A percentile compares a stretch with the other conserved stretches of the same genome.
phyloP scores from a whole-genome alignment of 2,329 filamentous ascomycete genomes.

The Exophiala sp. region DNA sequence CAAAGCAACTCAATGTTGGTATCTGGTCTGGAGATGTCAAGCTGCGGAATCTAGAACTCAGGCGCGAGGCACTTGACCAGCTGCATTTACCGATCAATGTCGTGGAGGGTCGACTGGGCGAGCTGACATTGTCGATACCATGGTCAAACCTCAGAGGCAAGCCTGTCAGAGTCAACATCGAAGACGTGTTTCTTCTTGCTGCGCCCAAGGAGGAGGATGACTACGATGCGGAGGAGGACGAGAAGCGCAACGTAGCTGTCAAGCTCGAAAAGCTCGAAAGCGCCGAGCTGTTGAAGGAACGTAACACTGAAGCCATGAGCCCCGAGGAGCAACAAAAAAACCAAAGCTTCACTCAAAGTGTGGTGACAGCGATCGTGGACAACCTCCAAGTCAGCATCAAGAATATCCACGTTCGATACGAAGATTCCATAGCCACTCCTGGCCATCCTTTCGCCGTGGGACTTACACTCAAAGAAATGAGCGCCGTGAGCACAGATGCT shows the following conservation, averaged over 20 bases:
- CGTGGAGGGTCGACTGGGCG: conserved; percentile 86
- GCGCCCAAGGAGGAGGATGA: conserved; percentile 93
- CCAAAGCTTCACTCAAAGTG: conserved; percentile 93
- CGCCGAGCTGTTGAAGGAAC: conserved; percentile 88
- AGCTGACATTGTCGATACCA: conserved; percentile 87
- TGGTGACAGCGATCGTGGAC: conserved; percentile 95
- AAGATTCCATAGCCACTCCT: conserved; percentile 92
- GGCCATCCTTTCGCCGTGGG: conserved; percentile 94
- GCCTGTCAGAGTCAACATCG: conserved; percentile 89
- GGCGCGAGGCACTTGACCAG: conserved; percentile 93
- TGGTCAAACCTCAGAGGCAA: conserved; percentile 96
- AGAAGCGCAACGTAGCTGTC: conserved; percentile 76
- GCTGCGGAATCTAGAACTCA: conserved; percentile 85
- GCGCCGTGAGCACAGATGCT: conserved; percentile 90
- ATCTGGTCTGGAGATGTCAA: conserved; percentile 99
- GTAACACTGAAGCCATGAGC: conserved; percentile 87
- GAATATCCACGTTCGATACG: conserved; percentile 97
- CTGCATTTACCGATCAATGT: conserved; percentile 96
- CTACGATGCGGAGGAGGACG: conserved; percentile 90
- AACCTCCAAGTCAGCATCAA: conserved; percentile 97
- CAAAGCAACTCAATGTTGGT: conserved; percentile 93
- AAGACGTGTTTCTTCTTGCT: conserved; percentile 93
- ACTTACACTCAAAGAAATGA: conserved; percentile 90
- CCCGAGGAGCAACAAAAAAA: conserved; percentile 95
- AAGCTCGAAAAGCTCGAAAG: conserved; percentile 99